Conservation (phyloP, 495 filamentous ascomycete species). For the Tuber aestivum region DNA sequence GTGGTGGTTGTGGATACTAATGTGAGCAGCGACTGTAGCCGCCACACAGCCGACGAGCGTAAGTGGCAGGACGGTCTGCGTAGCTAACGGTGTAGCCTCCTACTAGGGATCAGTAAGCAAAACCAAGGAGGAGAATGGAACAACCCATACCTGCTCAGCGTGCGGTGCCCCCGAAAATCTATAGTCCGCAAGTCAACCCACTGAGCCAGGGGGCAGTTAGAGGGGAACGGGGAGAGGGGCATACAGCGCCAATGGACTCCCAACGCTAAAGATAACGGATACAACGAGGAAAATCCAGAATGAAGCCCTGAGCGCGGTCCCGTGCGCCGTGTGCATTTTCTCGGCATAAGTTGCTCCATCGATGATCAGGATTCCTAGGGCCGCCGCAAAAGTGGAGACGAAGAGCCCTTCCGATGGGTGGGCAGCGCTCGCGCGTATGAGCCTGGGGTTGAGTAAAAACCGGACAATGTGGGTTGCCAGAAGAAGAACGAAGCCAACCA, state of each 20-base stretch:
- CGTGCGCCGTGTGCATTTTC: constrained; percentile 33
- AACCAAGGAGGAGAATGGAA: neutral
- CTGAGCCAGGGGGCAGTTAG: constrained; percentile 6
- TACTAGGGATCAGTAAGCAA: neutral
- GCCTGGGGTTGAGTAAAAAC: constrained; percentile 32
- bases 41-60: constrained; percentile 37
- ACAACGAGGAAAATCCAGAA: constrained; percentile 38
- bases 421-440: constrained; percentile 25
- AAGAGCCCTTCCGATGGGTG: constrained; percentile 33
- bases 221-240: neutral
- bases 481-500: constrained; percentile 34
- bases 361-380: constrained; percentile 36
- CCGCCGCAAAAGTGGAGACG: constrained; percentile 35
- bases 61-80: constrained; percentile 34
- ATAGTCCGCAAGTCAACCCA: neutral
- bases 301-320: constrained; percentile 25
- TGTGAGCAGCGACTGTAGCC: constrained; percentile 25
- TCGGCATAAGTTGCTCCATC: constrained; percentile 38
- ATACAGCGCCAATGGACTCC: constrained; percentile 32
- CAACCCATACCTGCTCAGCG: constrained; percentile 9
- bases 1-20: constrained; percentile 12
- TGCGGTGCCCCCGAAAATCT: constrained; percentile 23
- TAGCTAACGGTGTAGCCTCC: constrained; percentile 23
- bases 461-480: constrained; percentile 32
- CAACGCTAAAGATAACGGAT: constrained; percentile 32